phyloP scores from a whole-genome alignment of 495 filamentous ascomycete genomes.

The Xylaria castorea region DNA sequence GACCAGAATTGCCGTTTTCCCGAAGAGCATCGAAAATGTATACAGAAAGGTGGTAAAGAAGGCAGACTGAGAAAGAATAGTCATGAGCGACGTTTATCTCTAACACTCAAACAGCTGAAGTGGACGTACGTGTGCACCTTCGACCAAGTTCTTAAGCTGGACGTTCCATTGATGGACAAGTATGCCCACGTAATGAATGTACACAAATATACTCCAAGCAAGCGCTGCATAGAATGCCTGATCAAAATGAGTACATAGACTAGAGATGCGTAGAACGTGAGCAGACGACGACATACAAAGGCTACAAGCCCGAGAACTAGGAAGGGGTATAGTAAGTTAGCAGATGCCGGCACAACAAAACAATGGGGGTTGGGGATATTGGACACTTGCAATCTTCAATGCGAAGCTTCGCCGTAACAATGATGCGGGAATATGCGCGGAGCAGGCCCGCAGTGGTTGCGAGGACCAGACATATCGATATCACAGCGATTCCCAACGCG shows the following conservation, averaged over 20 bases:
- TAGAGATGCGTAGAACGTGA: too few relatives aligned
- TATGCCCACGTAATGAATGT: not conserved
- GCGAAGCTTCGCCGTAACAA: not conserved
- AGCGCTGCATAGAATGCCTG: not conserved
- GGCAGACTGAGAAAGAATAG: not conserved
- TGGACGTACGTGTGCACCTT: not conserved
- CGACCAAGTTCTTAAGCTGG: not conserved
- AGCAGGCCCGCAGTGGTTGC: not conserved
- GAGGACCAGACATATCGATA: not conserved
- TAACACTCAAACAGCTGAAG: too few relatives aligned
- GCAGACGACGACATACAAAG: not conserved
- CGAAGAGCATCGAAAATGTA: slow-evolving; percentile 29
- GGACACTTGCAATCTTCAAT: not conserved
- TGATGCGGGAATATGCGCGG: not conserved
- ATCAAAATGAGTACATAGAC: not conserved
- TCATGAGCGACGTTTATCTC: too few relatives aligned
- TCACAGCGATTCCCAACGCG: not conserved
- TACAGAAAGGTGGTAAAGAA: slow-evolving; percentile 19
- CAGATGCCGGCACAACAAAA: not conserved
- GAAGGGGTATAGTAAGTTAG: too few relatives aligned
- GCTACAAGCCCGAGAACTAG: not conserved
- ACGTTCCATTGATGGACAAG: slow-evolving; percentile 8
- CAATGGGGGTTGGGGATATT: not conserved
- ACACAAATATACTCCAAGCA: not conserved
- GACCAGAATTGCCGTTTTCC: slow-evolving; percentile 47